Base-by-base conservation (phyloP, 371 early-diverging fungal species). In the Actinomucor elegans region DNA sequence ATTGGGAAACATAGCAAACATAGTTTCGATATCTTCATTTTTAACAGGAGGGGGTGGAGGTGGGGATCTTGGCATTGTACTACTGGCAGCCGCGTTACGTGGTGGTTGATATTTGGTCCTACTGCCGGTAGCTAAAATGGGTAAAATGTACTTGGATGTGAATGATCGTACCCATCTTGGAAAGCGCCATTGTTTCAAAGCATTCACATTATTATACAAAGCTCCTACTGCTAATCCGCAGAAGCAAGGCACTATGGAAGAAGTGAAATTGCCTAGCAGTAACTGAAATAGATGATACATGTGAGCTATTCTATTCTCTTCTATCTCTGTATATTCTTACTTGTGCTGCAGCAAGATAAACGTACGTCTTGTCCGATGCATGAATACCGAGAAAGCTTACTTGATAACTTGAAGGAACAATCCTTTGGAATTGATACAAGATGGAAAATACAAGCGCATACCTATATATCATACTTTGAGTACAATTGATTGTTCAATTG, bases 191-290 rank as follows among this genome's bases (percentile, higher is more conserved):
- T 64, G 36, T 46, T 78, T 71, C 9, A 83, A 52, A 2, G 73
- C 66, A 4, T 63, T 58, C 26, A 78, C 49, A 47, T 78, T 69
- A 21, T 71, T 55, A 61, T 83, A 86, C 11, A 80, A 44, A 5
- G 68, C 63, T 7, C 85, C 89, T 4, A 81, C 73, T 12, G 77
- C 21, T 9, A 81, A 48, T 11, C 89, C 89, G 61, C 80, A 76
- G 0, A 73, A 10, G 12, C 74, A 73, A 9, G 82, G 68, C 0
- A 78, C 58, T 10, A 83, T 42, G 0, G 85, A 83, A 36, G 69
- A 52, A 7, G 80, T 72, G 42, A 67, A 64, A 14, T 74, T 73
- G 0, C 80, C 64, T n/a, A 77, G 45, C 4, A 83, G 45, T 1
- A 85, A 57, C 81, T 82, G 45, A 0, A 18, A 29, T 35, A n/a